Conservation (phyloP, 805 yeast genomes). For the Teunomyces gatunensis region DNA sequence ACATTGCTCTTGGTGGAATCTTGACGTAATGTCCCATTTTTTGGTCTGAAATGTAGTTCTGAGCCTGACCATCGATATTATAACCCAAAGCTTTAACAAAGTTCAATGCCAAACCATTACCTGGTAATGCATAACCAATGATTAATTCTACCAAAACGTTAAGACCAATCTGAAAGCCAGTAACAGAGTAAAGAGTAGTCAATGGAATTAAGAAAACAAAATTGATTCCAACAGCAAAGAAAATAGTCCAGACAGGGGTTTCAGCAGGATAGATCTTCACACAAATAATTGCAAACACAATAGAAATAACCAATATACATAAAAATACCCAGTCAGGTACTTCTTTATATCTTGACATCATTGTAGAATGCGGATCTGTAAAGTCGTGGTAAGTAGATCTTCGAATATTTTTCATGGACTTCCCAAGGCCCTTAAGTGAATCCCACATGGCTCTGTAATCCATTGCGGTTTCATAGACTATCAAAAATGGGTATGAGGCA, state of each 20-base stretch:
- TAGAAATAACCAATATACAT: conserved; percentile 22
- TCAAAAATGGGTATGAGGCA: conserved; percentile 23
- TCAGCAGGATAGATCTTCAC: conserved; percentile 29
- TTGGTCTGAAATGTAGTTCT: conserved; percentile 52
- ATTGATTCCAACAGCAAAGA: conserved; percentile 33
- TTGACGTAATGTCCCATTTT: conserved; percentile 66
- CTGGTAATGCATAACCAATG: conserved; percentile 37
- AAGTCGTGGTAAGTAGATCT: conserved; percentile 30
- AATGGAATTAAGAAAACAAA: conserved; percentile 33
- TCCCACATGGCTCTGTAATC: conserved; percentile 13
- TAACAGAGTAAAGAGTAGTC: conserved; percentile 25
- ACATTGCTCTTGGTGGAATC: conserved; percentile 59
- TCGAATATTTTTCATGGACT: conserved; percentile 15
- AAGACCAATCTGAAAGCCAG: conserved; percentile 32
- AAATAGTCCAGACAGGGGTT: conserved; percentile 37
- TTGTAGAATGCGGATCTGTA: conserved; percentile 29
- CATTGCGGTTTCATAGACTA: conserved; percentile 17
- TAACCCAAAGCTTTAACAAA: conserved; percentile 60
- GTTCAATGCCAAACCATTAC: conserved; percentile 35
- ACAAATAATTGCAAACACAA: conserved; percentile 31
- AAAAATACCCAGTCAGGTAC: conserved; percentile 34
- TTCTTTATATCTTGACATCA: conserved; percentile 33
- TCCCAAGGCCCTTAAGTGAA: conserved; percentile 12
- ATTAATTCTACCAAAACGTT: conserved; percentile 38
- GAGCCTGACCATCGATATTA: conserved; percentile 56